Conservation (phyloP, 331 rosid genomes). For the Stylosanthes scabra region DNA sequence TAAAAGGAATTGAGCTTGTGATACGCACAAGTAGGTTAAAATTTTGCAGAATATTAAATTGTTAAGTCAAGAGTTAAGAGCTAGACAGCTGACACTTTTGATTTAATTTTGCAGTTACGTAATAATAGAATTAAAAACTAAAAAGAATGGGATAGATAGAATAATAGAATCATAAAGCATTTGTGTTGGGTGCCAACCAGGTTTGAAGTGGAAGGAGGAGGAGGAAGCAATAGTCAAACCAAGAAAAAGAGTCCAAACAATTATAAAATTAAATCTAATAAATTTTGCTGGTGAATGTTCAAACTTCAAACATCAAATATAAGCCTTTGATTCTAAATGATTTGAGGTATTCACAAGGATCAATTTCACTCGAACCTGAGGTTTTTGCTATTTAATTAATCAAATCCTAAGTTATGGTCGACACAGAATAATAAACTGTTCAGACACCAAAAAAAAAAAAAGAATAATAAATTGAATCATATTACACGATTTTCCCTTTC, state of each 20-base stretch:
- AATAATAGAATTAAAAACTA: too few species aligned
- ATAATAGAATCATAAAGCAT: neutral
- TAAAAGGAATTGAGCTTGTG: neutral
- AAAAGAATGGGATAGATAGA: neutral
- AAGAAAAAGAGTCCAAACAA: too few species aligned
- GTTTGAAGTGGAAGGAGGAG: constrained; percentile 31
- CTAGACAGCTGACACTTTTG: neutral
- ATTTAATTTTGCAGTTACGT: neutral
- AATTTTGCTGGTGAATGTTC: neutral
- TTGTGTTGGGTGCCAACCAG: constrained; percentile 22
- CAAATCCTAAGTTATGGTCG: neutral
- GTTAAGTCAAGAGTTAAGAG: neutral
- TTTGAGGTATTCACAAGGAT: neutral
- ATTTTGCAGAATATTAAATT: neutral
- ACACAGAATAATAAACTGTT: neutral
- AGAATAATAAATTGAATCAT: too few species aligned
- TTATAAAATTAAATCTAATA: too few species aligned
- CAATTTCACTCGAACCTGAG: too few species aligned
- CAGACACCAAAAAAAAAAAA: too few species aligned
- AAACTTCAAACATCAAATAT: neutral
- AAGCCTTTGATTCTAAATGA: neutral
- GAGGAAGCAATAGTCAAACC: constrained; percentile 18
- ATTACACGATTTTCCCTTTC: neutral
- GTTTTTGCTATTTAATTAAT: too few species aligned
- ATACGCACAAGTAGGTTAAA: neutral